phyloP scores from a whole-genome alignment of 1,139 yeast genomes.

The Yamadazyma diddensiae region DNA sequence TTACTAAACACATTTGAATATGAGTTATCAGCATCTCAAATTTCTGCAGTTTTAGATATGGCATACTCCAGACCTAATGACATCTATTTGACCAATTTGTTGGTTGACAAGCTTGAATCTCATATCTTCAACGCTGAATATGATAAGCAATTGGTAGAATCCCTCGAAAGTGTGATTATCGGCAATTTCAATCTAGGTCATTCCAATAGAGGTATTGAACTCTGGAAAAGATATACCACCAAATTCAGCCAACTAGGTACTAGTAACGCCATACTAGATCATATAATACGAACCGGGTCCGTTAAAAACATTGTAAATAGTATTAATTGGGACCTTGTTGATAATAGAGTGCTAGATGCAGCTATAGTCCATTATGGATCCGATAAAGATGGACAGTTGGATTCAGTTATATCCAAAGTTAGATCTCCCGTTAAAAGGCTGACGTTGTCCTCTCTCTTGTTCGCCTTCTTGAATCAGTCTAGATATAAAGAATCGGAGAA shows the following conservation, averaged over 20 bases:
- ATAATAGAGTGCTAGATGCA: background rate
- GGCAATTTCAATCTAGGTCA: background rate
- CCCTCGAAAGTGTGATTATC: too few species aligned
- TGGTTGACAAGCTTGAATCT: too few species aligned
- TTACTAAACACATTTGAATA: constrained; percentile 11
- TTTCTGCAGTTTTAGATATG: too few species aligned
- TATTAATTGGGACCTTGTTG: background rate
- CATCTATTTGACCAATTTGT: too few species aligned
- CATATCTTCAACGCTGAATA: too few species aligned
- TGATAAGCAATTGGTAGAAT: too few species aligned
- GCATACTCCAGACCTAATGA: too few species aligned
- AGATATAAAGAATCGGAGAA: constrained; percentile 29
- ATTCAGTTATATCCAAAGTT: background rate
- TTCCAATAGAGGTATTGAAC: background rate
- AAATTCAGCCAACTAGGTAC: background rate
- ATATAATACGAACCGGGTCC: too few species aligned
- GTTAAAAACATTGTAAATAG: too few species aligned
- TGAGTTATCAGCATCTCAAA: too few species aligned
- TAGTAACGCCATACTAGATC: too few species aligned
- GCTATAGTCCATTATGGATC: background rate
- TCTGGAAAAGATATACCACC: background rate
- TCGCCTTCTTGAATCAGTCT: constrained; percentile 25
- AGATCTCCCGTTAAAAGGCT: constrained; percentile 29
- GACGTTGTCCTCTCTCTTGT: constrained; percentile 33
- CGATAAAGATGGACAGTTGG: background rate